Evolutionary conservation across 208 protist genomes (phyloP).

Genomic region (Leishmania tropica): DNA sequence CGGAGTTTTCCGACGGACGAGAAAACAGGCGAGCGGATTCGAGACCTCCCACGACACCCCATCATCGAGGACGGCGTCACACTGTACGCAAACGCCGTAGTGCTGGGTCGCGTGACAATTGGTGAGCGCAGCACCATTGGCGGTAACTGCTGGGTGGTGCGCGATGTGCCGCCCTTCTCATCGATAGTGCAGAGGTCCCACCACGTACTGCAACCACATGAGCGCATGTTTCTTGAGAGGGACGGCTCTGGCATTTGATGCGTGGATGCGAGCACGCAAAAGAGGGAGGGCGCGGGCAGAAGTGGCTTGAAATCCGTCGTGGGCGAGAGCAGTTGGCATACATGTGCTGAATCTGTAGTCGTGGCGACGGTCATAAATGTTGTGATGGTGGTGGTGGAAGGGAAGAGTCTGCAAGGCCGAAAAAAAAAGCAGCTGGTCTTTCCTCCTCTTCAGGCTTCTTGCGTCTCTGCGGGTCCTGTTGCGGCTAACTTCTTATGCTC

Average conservation of each 20-base stretch:
- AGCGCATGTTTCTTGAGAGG: slow-evolving; percentile 58
- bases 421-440: background rate
- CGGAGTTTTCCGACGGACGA: slow-evolving; percentile 63
- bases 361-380: too few species aligned
- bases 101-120: slow-evolving; percentile 83
- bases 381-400: background rate
- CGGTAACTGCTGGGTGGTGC: slow-evolving; percentile 67
- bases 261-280: background rate
- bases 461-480: background rate
- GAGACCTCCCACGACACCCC: slow-evolving; percentile 77
- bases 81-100: slow-evolving; percentile 81
- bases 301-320: background rate
- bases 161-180: slow-evolving; percentile 54
- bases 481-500: background rate
- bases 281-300: background rate
- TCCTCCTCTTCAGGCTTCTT: background rate
- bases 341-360: background rate
- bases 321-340: background rate
- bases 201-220: slow-evolving; percentile 32
- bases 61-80: slow-evolving; percentile 84
- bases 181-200: slow-evolving; percentile 56
- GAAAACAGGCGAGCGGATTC: slow-evolving; percentile 58
- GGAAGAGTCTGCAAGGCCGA: background rate
- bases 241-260: slow-evolving; percentile 62
- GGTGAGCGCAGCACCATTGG: slow-evolving; percentile 78